Evolutionary conservation across 305 asterid genomes (phyloP).

Genomic region (Rubia peregrina): DNA sequence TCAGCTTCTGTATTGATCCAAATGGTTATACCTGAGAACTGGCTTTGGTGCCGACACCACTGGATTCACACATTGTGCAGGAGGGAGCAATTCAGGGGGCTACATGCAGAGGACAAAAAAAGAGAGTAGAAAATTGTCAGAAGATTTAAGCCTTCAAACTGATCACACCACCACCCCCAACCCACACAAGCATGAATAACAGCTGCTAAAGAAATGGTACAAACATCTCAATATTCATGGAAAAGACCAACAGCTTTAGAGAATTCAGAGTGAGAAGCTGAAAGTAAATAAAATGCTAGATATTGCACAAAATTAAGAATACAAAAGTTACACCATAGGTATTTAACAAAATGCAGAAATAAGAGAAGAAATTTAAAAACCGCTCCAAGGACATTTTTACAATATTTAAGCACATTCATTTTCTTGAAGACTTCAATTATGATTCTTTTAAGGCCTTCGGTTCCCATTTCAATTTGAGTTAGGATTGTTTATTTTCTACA

Average conservation of each 20-base stretch:
- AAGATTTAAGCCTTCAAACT: background rate
- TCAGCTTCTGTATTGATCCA: background rate
- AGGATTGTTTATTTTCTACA: background rate
- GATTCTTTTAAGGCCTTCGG: background rate
- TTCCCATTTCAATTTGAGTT: background rate
- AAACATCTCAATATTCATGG: background rate
- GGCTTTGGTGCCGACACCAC: conserved; percentile 19
- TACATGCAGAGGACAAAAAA: background rate
- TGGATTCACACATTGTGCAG: conserved; percentile 13
- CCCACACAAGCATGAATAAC: background rate
- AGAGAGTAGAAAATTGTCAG: background rate
- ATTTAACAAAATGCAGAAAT: background rate
- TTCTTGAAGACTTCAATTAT: background rate
- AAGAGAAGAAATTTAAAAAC: background rate
- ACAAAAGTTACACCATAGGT: background rate
- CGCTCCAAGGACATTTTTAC: background rate
- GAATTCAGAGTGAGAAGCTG: background rate
- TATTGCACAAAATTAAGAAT: background rate
- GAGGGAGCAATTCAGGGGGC: conserved; percentile 25
- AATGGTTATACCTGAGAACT: conserved; percentile 19
- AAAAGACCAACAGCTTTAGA: background rate
- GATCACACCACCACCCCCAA: no score
- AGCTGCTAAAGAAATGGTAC: background rate
- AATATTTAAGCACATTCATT: background rate
- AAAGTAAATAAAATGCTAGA: background rate